Evolutionary conservation across 495 filamentous ascomycete genomes (phyloP).

Genomic region (Thozetella sp.): DNA sequence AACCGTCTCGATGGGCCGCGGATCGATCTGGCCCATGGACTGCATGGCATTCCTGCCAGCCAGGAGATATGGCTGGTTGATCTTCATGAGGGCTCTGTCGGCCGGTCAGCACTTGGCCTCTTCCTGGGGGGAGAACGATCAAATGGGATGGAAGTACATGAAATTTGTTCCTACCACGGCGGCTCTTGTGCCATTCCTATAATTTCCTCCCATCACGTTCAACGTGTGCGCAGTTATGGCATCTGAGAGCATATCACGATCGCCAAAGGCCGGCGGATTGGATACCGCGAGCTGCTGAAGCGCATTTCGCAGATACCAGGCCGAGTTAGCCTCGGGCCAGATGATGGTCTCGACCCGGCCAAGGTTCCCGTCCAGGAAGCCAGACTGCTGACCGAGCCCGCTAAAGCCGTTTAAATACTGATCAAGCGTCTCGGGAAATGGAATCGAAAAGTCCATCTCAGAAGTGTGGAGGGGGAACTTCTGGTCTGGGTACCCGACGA

Average conservation of each 20-base stretch:
- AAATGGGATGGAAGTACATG: constrained; percentile 20
- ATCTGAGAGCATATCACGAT: constrained; percentile 14
- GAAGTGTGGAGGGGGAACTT: constrained; percentile 24
- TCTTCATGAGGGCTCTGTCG: constrained; percentile 24
- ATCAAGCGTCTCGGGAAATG: constrained; percentile 22
- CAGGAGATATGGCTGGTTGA: constrained; percentile 23
- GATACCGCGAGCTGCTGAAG: constrained; percentile 19
- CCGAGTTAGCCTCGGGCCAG: constrained; percentile 24
- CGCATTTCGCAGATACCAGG: constrained; percentile 21
- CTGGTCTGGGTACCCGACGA: constrained; percentile 24
- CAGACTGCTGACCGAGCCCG: constrained; percentile 10
- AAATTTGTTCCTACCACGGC: constrained; percentile 25
- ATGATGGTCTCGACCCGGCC: constrained; percentile 19
- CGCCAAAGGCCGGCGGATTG: not conserved
- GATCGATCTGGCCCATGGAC: constrained; percentile 1
- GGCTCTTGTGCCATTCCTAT: constrained; percentile 15
- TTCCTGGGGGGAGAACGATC: not conserved
- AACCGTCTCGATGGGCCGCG: constrained; percentile 13
- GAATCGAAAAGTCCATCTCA: constrained; percentile 13
- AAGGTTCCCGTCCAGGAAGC: constrained; percentile 14
- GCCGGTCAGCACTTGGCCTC: constrained; percentile 13
- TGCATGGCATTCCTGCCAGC: not conserved
- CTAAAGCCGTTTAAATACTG: constrained; percentile 12
- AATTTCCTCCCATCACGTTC: constrained; percentile 7
- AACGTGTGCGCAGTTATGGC: constrained; percentile 15